Evolutionary conservation across 441 rosid genomes (phyloP), one percentile per base, ranked within the genome.

Genomic region (Metrosideros polymorpha): DNA sequence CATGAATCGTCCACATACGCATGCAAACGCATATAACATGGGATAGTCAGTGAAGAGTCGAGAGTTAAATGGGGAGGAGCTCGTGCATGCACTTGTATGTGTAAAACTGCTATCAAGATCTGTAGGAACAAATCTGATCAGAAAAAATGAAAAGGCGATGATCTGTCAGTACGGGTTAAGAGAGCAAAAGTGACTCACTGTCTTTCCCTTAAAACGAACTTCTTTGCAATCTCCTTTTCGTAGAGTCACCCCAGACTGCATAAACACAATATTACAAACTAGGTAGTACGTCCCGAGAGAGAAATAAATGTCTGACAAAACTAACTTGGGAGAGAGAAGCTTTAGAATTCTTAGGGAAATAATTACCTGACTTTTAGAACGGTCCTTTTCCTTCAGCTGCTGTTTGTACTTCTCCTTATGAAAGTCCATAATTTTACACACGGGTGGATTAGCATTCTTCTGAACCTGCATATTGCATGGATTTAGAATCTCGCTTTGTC

Each of bases 161-260:
- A 63, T 63, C 42, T 32, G 45, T 30, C 27, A 29, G 9, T 55
- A 53, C 8, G 61, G 90, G 2, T 27, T 52, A 84, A 85, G 51
- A 86, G 85, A 89, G 88, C 45, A 85, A 84, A 84, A 82, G 32
- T 15, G 22, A 88, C 98, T 89, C 93, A 98, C 99, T 87, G 94
- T 95, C 91, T 96, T 95, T 84, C 89, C 92, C 2, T 94, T 88
- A 92, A 98, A 95, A 39, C 97, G 95, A 88, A 98, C 93, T 91
- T 97, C 98, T 88, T 98, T 95, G 91, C 87, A 87, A 53, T 83
- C 88, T 27, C 95, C 93, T 87, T 89, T 92, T 87, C 92, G 93
- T 57, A 96, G 47, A 27, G 92, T 89, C 50, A 49, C 49, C 57
- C 92, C 97, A 85, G 95, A 84, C 91, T 95, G 92, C 93, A 93